Conservation (phyloP, 2,329 filamentous ascomycete species). For the Cladosporium sp. region DNA sequence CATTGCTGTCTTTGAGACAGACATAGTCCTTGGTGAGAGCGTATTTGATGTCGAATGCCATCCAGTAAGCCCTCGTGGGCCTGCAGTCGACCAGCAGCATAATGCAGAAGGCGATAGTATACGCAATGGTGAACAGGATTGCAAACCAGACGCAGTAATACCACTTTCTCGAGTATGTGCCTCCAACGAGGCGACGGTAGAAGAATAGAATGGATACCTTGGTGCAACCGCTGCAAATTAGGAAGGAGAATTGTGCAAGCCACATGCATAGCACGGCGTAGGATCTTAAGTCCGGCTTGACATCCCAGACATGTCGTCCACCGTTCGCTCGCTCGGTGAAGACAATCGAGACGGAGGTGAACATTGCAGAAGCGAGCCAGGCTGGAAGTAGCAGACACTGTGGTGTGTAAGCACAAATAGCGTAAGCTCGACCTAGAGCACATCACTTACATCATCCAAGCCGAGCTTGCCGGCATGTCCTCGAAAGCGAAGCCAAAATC, state of each 20-base stretch:
- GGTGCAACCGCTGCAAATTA: conserved; percentile 30
- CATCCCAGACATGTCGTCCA: conserved; percentile 35
- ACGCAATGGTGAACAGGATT: conserved; percentile 37
- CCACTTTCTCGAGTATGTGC: conserved; percentile 33
- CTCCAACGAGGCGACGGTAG: conserved; percentile 38
- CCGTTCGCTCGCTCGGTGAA: conserved; percentile 26
- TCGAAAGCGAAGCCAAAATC: conserved; percentile 28
- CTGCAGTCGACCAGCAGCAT: conserved; percentile 35
- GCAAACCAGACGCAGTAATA: conserved; percentile 34
- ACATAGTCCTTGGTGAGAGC: conserved; percentile 26
- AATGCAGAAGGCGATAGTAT: conserved; percentile 35
- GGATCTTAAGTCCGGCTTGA: conserved; percentile 18
- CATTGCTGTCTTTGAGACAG: conserved; percentile 36
- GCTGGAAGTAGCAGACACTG: conserved; percentile 20
- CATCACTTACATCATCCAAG: conserved; percentile 29
- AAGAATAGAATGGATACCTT: conserved; percentile 38
- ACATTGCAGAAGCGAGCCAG: conserved; percentile 21
- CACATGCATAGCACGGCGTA: conserved; percentile 26
- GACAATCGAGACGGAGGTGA: conserved; percentile 19
- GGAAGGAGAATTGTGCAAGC: conserved; percentile 32
- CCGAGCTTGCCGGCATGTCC: conserved; percentile 26
- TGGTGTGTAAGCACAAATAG: too few species aligned
- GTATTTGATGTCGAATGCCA: conserved; percentile 33
- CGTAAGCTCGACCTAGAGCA: too few species aligned
- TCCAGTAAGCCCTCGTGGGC: conserved; percentile 39